Base-by-base conservation (phyloP, 306 rosid species). In the Rubus parviflorus region DNA sequence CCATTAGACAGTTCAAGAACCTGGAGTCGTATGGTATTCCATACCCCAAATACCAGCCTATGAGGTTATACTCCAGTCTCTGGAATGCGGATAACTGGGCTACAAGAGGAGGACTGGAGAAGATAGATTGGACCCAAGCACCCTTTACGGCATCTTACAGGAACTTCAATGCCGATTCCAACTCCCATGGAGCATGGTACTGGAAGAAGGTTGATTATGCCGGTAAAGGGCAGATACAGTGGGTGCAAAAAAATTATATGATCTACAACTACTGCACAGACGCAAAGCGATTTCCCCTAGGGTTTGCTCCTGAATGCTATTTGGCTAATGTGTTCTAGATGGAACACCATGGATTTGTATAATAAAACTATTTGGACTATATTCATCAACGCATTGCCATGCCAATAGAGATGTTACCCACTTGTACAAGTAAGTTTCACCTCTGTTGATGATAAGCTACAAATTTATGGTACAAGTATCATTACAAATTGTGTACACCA, bases 71-170 rank as follows among this genome's bases (percentile, higher is more conserved):
- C 46, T 74, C 84, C 0, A 87, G 87, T 67, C 74, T 87, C 1
- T 87, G 91, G 87, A 78, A 85, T 37, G 88, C 84, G 0, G 91
- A 85, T 45, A 75, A 75, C 53, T 76, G 85, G 86, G 85, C 88
- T 0, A 80, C 85, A 8, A 68, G 80, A 74, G 85, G 87, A 3
- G 85, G 87, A 7, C 63, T 71, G 7, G 84, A 76, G 23, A 84
- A 84, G 60, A 80, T 70, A 3, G 82, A 84, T 74, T 84, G 87
- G 84, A 76, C 75, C 0, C 75, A 73, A 48, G 82, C 62, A 11
- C 87, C 87, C 7, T 83, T 83, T 72, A 77, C 35, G 6, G 87
- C 87, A 5, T 65, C 68, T 20, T 83, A 53, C 47, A 65, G 19
- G 71, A 83, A 70, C 52, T 72, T 79, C 70, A 72, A 61, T 9